phyloP scores from a whole-genome alignment of 768 basidiomycete species.

The Boletales sp. region DNA sequence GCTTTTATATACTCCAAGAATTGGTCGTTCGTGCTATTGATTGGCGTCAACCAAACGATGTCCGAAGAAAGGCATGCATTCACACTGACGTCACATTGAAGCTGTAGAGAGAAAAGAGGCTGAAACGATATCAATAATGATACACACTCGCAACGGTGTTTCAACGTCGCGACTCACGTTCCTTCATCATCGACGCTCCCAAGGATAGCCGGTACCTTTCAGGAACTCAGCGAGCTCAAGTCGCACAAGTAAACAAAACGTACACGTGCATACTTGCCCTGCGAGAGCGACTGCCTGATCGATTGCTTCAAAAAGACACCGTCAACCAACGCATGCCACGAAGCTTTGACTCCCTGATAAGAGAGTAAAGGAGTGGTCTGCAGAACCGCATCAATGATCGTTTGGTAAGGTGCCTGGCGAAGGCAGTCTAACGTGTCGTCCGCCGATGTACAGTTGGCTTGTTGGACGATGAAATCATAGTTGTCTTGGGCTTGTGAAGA shows the following conservation, averaged over 20 bases:
- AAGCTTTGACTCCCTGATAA: conserved; percentile 7
- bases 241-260: neutral
- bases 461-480: conserved; percentile 15
- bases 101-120: neutral
- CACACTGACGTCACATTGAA: conserved; percentile 15
- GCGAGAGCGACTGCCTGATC: conserved; percentile 9
- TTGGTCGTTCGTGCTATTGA: neutral
- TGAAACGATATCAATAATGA: neutral
- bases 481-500: conserved; percentile 4
- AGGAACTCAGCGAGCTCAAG: neutral
- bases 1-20: neutral
- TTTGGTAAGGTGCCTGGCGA: conserved; percentile 12
- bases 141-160: neutral
- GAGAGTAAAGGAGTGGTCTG: conserved; percentile 8
- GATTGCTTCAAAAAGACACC: conserved; percentile 30
- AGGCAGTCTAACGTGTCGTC: conserved; percentile 15
- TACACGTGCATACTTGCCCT: neutral
- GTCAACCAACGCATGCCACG: conserved; percentile 11
- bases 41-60: neutral
- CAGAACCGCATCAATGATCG: conserved; percentile 7
- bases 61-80: neutral
- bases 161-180: conserved; percentile 27
- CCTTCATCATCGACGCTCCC: conserved; percentile 41
- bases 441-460: conserved; percentile 9
- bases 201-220: conserved; percentile 25